Evolutionary conservation across 2,329 filamentous ascomycete genomes (phyloP).

Genomic region (Curvularia sp.): DNA sequence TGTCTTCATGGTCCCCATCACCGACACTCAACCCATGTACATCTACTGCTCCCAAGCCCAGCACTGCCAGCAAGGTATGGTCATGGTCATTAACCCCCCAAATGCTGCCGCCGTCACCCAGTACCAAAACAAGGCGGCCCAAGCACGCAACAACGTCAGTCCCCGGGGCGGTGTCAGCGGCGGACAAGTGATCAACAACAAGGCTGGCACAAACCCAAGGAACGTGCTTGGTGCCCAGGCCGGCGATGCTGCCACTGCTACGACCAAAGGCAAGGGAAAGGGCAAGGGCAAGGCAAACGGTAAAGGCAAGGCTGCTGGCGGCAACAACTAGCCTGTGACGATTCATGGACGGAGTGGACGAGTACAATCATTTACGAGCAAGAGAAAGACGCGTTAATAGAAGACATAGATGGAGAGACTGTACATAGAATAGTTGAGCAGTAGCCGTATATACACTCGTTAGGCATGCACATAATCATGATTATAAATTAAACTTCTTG

Average conservation of each 20-base stretch:
- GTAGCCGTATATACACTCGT: too few species aligned
- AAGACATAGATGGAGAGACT: too few species aligned
- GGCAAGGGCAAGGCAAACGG: neutral
- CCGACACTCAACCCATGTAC: constrained; percentile 70
- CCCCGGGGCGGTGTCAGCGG: constrained; percentile 31
- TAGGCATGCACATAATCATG: too few species aligned
- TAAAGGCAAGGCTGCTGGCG: too few species aligned
- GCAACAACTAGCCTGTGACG: too few species aligned
- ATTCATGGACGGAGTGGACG: neutral
- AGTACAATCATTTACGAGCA: too few species aligned
- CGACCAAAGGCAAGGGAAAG: neutral
- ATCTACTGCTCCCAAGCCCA: constrained; percentile 72
- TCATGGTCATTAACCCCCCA: constrained; percentile 71
- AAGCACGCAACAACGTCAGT: constrained; percentile 36
- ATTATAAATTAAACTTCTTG: too few species aligned
- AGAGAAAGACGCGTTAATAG: too few species aligned
- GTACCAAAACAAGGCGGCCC: constrained; percentile 34
- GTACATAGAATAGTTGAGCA: too few species aligned
- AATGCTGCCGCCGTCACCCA: constrained; percentile 32
- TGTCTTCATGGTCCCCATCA: constrained; percentile 39
- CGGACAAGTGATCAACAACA: constrained; percentile 30
- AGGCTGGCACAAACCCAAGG: constrained; percentile 32
- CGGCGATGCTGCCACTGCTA: constrained; percentile 14
- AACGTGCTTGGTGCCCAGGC: constrained; percentile 21
- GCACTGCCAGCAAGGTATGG: constrained; percentile 77